Percentiles rank a stretch among this genome's conserved stretches.
Conservation (phyloP, 179 eudicot species). For the Silene coronaria region DNA sequence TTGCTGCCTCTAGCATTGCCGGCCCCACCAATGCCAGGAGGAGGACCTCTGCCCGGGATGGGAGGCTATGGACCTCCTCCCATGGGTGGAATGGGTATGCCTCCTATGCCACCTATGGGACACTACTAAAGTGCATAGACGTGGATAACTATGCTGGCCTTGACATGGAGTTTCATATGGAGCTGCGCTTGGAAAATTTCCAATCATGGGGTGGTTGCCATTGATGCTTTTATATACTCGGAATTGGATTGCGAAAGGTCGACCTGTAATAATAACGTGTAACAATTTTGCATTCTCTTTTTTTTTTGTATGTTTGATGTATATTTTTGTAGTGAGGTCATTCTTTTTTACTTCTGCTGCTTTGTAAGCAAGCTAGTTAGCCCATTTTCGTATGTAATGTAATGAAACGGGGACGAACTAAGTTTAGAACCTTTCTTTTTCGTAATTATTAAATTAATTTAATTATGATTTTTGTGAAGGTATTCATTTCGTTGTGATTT, state of each 20-base stretch:
- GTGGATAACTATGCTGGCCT: not conserved
- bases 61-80: slow-evolving; percentile 32
- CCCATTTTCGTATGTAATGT: no score
- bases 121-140: slow-evolving; percentile 39
- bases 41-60: slow-evolving; percentile 49
- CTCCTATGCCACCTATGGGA: slow-evolving; percentile 98
- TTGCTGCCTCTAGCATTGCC: slow-evolving; percentile 94
- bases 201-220: slow-evolving; percentile 8
- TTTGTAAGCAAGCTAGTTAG: no score
- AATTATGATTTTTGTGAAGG: no score
- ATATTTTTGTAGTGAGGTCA: slow-evolving; percentile 26
- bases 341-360: slow-evolving; percentile 9
- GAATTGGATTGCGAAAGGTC: slow-evolving; percentile 13
- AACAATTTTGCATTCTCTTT: slow-evolving; percentile 19
- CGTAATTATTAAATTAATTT: no score
- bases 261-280: slow-evolving; percentile 17
- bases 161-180: slow-evolving; percentile 8
- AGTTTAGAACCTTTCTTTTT: no score
- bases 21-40: slow-evolving; percentile 85
- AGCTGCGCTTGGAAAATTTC: slow-evolving; percentile 14
- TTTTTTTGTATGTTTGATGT: slow-evolving; percentile 23
- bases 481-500: no score
- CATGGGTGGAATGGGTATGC: slow-evolving; percentile 59
- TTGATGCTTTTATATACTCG: slow-evolving; percentile 6
- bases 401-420: no score